phyloP scores from a whole-genome alignment of 2,329 filamentous ascomycete genomes.

The Trichoderma atrobrunneum region DNA sequence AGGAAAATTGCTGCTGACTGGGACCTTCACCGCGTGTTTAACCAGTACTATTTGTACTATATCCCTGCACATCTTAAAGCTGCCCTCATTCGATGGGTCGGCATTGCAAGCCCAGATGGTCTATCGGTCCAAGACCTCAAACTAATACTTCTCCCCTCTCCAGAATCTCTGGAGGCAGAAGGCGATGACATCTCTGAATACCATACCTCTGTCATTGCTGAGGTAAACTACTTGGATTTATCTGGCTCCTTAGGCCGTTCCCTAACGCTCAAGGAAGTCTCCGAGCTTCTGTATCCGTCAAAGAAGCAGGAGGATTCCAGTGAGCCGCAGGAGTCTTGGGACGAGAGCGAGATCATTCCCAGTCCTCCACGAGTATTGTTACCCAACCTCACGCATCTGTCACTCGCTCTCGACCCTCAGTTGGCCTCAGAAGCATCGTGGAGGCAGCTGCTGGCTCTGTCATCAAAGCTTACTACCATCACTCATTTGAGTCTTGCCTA shows the following conservation, averaged over 20 bases:
- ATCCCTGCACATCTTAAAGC: conserved; percentile 53
- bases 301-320: conserved; percentile 23
- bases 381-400: conserved; percentile 59
- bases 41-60: conserved; percentile 55
- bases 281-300: conserved; percentile 48
- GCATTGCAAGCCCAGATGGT: conserved; percentile 43
- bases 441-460: conserved; percentile 56
- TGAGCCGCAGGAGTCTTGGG: conserved; percentile 53
- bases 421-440: conserved; percentile 46
- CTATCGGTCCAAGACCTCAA: conserved; percentile 51
- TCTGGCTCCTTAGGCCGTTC: conserved; percentile 50
- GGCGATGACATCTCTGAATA: background rate
- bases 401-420: conserved; percentile 49
- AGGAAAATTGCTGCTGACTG: conserved; percentile 52
- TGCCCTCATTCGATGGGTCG: conserved; percentile 51
- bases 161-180: conserved; percentile 28
- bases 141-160: conserved; percentile 41
- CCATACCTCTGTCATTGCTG: conserved; percentile 24
- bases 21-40: conserved; percentile 54
- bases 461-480: conserved; percentile 50
- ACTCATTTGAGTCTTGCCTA: conserved; percentile 61
- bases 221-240: conserved; percentile 54
- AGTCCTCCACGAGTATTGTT: conserved; percentile 42
- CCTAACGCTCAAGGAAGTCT: conserved; percentile 51
- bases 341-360: conserved; percentile 37